Evolutionary conservation across 495 filamentous ascomycete genomes (phyloP).

Genomic region (Peziza echinospora): DNA sequence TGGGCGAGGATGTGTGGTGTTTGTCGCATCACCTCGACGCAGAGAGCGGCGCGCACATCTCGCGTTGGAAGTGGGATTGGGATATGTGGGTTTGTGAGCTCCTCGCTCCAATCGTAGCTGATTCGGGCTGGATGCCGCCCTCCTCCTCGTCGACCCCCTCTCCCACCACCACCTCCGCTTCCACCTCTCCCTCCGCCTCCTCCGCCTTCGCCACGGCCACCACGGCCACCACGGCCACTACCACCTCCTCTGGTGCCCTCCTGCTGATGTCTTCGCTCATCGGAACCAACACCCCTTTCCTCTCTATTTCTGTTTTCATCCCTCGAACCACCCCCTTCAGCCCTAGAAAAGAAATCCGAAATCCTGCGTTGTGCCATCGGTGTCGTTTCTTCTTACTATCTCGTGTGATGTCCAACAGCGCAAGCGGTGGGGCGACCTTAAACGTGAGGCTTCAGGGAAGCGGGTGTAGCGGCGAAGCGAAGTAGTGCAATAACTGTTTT

Average conservation of each 20-base stretch:
- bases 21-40: background rate
- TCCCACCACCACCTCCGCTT: background rate
- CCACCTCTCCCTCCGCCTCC: background rate
- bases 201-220: background rate
- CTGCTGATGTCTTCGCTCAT: no score
- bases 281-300: background rate
- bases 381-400: no score
- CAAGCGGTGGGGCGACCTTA: no score
- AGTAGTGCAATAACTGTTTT: no score
- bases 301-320: background rate
- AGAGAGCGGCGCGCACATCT: background rate
- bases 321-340: background rate
- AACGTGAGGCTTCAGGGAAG: no score
- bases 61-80: background rate
- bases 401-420: no score
- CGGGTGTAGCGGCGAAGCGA: no score
- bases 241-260: background rate
- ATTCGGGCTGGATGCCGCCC: background rate
- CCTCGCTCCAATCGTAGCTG: background rate
- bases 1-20: background rate
- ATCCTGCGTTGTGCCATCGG: background rate
- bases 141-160: background rate
- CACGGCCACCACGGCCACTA: background rate
- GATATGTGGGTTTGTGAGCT: background rate
- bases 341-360: background rate